These are phyloP conservation scores for Lotus japonicus DNA, from an alignment of 306 rosid genomes.

Conservation along the genomic window DNA sequence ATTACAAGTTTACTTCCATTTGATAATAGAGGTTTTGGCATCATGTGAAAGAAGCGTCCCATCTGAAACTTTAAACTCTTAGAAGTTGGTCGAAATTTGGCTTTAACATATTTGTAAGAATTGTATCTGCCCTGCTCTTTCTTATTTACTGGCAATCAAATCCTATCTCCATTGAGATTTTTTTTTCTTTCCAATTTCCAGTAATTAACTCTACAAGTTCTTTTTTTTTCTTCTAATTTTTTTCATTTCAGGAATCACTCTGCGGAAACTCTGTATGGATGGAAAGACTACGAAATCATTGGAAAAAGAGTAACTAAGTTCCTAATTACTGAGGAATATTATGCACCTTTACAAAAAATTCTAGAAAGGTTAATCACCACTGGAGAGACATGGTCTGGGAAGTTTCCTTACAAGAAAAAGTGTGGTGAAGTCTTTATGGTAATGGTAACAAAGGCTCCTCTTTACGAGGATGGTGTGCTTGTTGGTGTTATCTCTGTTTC, in stretches of 20 bases:
- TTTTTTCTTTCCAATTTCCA: background rate
- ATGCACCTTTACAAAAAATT: slow-evolving; percentile 34
- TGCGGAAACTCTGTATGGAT: slow-evolving; percentile 64
- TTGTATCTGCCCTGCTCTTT: too few species aligned
- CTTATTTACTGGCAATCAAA: background rate
- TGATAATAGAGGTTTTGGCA: too few species aligned
- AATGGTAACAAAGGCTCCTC: slow-evolving; percentile 48
- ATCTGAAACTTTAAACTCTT: too few species aligned
- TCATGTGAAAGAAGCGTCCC: too few species aligned
- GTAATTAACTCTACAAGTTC: background rate
- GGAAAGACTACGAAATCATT: slow-evolving; percentile 60
- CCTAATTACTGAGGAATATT: slow-evolving; percentile 42
- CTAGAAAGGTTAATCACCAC: slow-evolving; percentile 32
- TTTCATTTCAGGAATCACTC: slow-evolving; percentile 51
- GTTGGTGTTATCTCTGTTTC: slow-evolving; percentile 52
- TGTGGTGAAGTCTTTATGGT: slow-evolving; percentile 61
- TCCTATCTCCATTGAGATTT: background rate
- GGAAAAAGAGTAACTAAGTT: slow-evolving; percentile 36
- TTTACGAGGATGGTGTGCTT: slow-evolving; percentile 55
- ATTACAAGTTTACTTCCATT: background rate
- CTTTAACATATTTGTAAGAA: too few species aligned
- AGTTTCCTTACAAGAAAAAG: slow-evolving; percentile 64
- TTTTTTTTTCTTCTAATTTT: background rate
- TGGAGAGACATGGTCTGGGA: slow-evolving; percentile 63
- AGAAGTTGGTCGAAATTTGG: too few species aligned